Evolutionary conservation across 306 rosid species (phyloP).

Genomic region (apple (Malus domestica)): DNA sequence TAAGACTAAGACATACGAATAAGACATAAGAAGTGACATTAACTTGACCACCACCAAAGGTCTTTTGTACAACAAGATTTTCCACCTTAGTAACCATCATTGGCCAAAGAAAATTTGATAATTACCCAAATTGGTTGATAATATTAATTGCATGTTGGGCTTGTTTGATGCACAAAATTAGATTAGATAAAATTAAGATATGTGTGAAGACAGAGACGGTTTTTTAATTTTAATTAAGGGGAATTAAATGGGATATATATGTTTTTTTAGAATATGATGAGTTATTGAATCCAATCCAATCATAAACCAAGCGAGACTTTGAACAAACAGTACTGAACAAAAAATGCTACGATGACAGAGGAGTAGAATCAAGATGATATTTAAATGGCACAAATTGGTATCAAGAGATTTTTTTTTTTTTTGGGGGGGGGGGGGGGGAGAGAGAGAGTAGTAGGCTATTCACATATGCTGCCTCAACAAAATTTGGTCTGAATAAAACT

Average conservation of each 20-base stretch:
- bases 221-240: background rate
- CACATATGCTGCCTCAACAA: slow-evolving; percentile 25
- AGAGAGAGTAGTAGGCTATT: slow-evolving; percentile 4
- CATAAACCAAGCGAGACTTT: too few relatives aligned
- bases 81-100: background rate
- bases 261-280: too few relatives aligned
- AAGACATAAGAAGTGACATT: background rate
- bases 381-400: background rate
- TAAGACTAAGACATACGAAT: background rate
- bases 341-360: background rate
- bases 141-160: background rate
- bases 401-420: background rate
- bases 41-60: background rate
- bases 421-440: too few relatives aligned
- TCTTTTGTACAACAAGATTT: background rate
- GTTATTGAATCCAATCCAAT: too few relatives aligned
- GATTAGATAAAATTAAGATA: background rate
- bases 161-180: background rate
- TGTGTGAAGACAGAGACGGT: too few relatives aligned
- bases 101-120: background rate
- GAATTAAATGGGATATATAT: background rate
- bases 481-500: slow-evolving; percentile 16
- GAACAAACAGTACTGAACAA: background rate
- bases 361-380: background rate
- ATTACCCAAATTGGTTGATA: background rate